phyloP scores from a whole-genome alignment of 371 early-diverging fungal genomes.

The Mortierella sp. region DNA sequence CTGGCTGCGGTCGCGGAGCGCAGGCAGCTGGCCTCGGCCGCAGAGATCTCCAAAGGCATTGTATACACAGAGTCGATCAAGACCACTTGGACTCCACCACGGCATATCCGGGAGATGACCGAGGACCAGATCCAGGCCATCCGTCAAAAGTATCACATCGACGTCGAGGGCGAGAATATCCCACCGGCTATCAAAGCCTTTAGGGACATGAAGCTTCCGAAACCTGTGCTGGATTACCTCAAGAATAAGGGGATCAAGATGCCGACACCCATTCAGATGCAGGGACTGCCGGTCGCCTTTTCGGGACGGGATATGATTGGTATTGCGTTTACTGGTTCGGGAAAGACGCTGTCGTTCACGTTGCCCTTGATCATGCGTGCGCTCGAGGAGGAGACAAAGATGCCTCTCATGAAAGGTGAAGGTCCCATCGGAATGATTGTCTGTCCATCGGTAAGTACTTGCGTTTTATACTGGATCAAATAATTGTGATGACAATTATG shows the following conservation, averaged over 20 bases:
- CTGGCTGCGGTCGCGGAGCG: conserved; percentile 85
- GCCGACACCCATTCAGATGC: conserved; percentile 99
- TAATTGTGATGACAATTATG: background rate
- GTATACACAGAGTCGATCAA: conserved; percentile 89
- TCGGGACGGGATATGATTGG: conserved; percentile 95
- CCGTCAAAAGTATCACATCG: conserved; percentile 79
- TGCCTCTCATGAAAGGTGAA: conserved; percentile 88
- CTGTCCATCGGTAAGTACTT: conserved; percentile 83
- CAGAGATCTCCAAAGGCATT: conserved; percentile 90
- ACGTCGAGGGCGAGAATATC: conserved; percentile 79
- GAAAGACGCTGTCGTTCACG: conserved; percentile 98
- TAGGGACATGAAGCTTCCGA: conserved; percentile 84
- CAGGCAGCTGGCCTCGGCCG: conserved; percentile 86
- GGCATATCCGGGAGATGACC: conserved; percentile 70
- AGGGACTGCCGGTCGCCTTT: conserved; percentile 86
- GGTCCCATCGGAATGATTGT: conserved; percentile 93
- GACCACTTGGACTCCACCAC: conserved; percentile 89
- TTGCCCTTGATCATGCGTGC: conserved; percentile 88
- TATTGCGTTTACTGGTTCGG: conserved; percentile 99
- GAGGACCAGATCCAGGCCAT: conserved; percentile 66
- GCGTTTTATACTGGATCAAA: background rate
- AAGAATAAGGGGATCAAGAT: conserved; percentile 82
- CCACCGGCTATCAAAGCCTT: conserved; percentile 85
- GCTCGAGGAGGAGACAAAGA: conserved; percentile 82
- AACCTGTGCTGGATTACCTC: conserved; percentile 85